Evolutionary conservation across 352 stramenopile species (phyloP).

Genomic region (Phytophthora pluvialis): DNA sequence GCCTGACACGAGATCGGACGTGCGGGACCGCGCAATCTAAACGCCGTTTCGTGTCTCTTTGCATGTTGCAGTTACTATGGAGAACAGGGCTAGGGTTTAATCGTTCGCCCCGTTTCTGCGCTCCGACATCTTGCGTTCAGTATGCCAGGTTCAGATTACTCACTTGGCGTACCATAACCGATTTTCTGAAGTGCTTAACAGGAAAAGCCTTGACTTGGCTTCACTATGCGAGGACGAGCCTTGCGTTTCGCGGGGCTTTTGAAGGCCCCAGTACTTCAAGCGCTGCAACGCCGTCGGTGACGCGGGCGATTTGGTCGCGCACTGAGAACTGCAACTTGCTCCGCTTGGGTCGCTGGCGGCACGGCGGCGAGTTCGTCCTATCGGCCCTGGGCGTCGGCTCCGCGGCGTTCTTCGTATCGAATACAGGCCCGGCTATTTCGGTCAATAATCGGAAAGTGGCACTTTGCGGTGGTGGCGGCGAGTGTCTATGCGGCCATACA

Average conservation of each 20-base stretch:
- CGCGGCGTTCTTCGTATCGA: constrained; percentile 23
- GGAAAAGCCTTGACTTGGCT: constrained; percentile 1
- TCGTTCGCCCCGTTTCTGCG: constrained; percentile 2
- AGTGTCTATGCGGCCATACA: constrained; percentile 35
- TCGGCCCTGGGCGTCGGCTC: neutral
- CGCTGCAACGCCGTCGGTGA: constrained; percentile 25
- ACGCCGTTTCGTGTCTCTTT: constrained; percentile 47
- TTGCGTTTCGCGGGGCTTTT: constrained; percentile 25
- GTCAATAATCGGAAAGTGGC: constrained; percentile 17
- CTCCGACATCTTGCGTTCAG: constrained; percentile 16
- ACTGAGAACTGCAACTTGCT: constrained; percentile 30
- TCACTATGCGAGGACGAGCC: constrained; percentile 1
- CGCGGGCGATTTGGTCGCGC: constrained; percentile 29
- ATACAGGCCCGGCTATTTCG: constrained; percentile 18
- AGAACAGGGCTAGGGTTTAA: constrained; percentile 6
- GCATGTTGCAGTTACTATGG: constrained; percentile 44
- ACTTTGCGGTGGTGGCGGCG: constrained; percentile 26
- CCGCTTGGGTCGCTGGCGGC: constrained; percentile 12
- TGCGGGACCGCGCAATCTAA: constrained; percentile 11
- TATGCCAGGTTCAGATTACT: constrained; percentile 28
- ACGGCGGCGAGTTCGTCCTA: neutral
- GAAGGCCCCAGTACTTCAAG: constrained; percentile 28
- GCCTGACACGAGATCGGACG: neutral
- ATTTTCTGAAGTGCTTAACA: constrained; percentile 9
- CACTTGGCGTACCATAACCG: neutral